These are phyloP conservation scores for Vicia villosa DNA, from an alignment of 306 rosid species.

Conservation along the genomic window DNA sequence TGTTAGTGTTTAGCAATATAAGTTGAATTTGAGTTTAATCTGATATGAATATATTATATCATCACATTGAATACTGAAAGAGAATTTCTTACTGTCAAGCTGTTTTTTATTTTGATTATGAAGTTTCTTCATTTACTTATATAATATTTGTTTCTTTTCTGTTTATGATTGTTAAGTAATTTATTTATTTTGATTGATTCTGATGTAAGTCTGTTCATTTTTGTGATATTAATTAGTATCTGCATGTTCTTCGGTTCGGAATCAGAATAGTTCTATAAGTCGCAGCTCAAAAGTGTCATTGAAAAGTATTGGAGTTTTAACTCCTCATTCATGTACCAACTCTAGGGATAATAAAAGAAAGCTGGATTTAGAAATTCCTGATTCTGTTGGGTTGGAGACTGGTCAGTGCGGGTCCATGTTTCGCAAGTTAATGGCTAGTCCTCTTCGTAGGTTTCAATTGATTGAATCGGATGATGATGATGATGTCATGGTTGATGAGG, in stretches of 20 bases:
- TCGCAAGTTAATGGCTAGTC: conserved; percentile 56
- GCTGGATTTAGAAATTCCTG: conserved; percentile 13
- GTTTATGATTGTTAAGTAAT: background rate
- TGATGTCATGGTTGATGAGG: conserved; percentile 34
- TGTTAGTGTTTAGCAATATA: background rate
- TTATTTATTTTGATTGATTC: background rate
- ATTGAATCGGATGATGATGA: conserved; percentile 69
- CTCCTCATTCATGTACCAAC: conserved; percentile 43
- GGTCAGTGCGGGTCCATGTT: conserved; percentile 42
- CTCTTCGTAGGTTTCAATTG: conserved; percentile 79
- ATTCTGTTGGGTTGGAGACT: conserved; percentile 40
- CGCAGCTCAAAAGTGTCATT: conserved; percentile 83
- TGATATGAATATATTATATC: too few species aligned
- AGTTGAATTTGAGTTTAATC: background rate
- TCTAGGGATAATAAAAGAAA: conserved; percentile 47
- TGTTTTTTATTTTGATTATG: background rate
- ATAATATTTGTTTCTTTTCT: background rate
- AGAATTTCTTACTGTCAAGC: background rate
- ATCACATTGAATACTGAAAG: background rate
- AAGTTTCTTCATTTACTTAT: background rate
- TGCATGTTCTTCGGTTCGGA: conserved; percentile 36
- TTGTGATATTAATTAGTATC: conserved; percentile 19
- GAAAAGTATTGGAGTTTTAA: conserved; percentile 51
- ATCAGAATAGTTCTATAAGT: conserved; percentile 44
- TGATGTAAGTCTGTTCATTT: conserved; percentile 21